Percentiles rank a stretch among this genome's conserved stretches.
Conservation (phyloP, 1,284 basidiomycete species). For the Anthracocystis walkeri region DNA sequence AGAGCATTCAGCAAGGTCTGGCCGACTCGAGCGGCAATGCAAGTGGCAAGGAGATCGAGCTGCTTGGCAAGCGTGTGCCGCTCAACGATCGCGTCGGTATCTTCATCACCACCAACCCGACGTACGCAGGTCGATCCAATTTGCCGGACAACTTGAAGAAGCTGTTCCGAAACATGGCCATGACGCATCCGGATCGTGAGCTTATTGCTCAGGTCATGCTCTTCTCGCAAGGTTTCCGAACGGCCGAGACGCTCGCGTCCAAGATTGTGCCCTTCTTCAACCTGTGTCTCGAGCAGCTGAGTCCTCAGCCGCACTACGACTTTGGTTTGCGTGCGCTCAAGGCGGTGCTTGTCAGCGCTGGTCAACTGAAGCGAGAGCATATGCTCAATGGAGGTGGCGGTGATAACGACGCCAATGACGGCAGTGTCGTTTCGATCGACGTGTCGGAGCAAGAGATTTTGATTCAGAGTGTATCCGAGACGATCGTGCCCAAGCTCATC, state of each 20-base stretch:
- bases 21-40: constrained; percentile 71
- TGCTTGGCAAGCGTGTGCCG: constrained; percentile 93
- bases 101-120: constrained; percentile 94
- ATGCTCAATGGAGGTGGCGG: constrained; percentile 43
- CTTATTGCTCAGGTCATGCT: constrained; percentile 99
- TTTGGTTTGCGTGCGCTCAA: constrained; percentile 98
- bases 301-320: constrained; percentile 97
- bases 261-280: constrained; percentile 99
- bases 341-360: constrained; percentile 93
- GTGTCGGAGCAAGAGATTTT: constrained; percentile 93
- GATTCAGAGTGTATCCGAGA: constrained; percentile 99
- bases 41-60: constrained; percentile 72
- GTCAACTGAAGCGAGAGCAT: constrained; percentile 91
- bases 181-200: constrained; percentile 97
- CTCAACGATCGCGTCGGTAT: constrained; percentile 95
- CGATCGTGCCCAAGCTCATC: constrained; percentile 97
- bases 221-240: constrained; percentile 98
- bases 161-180: constrained; percentile 96
- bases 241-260: constrained; percentile 92
- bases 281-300: constrained; percentile 95
- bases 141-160: constrained; percentile 94
- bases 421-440: constrained; percentile 52
- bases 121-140: constrained; percentile 96
- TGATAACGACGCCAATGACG: constrained; percentile 8
- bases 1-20: constrained; percentile 96